Evolutionary conservation across 441 rosid species (phyloP), one percentile per base, ranked within the genome.

Genomic region (Jatropha podagrica): DNA sequence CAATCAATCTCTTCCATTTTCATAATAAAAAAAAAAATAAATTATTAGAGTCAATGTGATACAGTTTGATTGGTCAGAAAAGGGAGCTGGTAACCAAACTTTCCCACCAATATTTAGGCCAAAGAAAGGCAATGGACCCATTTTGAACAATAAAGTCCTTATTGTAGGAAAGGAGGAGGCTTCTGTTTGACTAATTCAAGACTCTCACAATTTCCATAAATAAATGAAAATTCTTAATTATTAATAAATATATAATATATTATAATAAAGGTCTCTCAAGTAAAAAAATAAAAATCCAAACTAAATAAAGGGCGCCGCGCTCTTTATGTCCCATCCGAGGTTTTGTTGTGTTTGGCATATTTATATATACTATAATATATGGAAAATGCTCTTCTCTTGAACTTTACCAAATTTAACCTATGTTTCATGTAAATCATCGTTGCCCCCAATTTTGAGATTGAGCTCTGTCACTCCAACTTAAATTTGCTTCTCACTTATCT

Each of bases 261-360:
- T n/a, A 51, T 17, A 49, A 68, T 42, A 42, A 42, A 42, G 46
- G 7, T 5, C 46, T 42, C 9, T 42, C 4, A 42, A 2, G 4
- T 0, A 17, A 12, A 51, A 17, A 52, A 52, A 52, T 4, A 52
- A 65, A 58, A 65, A 69, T 46, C 37, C 55, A 80, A 68, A 54
- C 40, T 41, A 75, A 75, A 59, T 66, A 32, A 1, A 32, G 82
- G 81, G 81, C 76, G 79, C 82, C 80, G 62, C 32, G 76, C 65
- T 42, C 92, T 91, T 89, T 91, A 85, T 83, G 94, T 90, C 93
- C 83, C 83, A 86, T 88, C 92, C 70, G 52, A 88, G 77, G 85
- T 68, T 51, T 67, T 83, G 59, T 77, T 75, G 67, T 65, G n/a
- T 68, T 68, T 72, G 79, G 76, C 79, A 79, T 83, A 27, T 32